Evolutionary conservation across 208 protist species (phyloP), one percentile per base, ranked within the genome.

Genomic region (Leishmania amazonensis): DNA sequence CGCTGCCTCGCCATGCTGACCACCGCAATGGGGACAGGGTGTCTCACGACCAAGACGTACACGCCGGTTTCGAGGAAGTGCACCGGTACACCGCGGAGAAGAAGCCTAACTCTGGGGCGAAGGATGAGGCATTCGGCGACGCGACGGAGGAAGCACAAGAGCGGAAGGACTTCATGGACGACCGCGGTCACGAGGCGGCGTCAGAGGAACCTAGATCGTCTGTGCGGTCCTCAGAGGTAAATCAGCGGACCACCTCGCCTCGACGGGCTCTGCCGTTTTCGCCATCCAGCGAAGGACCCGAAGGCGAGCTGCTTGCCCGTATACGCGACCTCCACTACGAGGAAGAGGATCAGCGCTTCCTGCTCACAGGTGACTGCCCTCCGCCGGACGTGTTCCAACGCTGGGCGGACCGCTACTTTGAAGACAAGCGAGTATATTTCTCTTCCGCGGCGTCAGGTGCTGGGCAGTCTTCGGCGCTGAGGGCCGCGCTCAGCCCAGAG

Each of bases 331-430:
- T 87, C 7, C 6, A 60, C 13, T 21, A 84, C n/a, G 80, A 79
- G 38, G 85, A 88, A 45, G 77, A 88, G 65, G 81, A 85, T 40
- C 31, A 51, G 15, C 85, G 85, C 38, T 85, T 85, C 31, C 57
- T 88, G 40, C 51, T 88, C 38, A 75, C 81, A 15, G 85, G 85
- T 6, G 67, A 80, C 21, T 85, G 80, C 21, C 85, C 85, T 15
- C 80, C 85, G 28, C 81, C 85, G 9, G 47, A 76, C 28, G 81
- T 83, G 13, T 85, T 88, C n/a, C 73, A 67, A 21, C 81, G 85
- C 6, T 88, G 85, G 85, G 60, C 80, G 3, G 71, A 79, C 21
- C 79, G 80, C 9, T 84, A 81, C 64, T 62, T 81, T 38, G 65
- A 58, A 51, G 75, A 54, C 0, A 71, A 77, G 38, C 71, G 17